A percentile compares a stretch with the other conserved stretches of the same genome.
Evolutionary conservation across 495 filamentous ascomycete genomes (phyloP).

Genomic region (Talaromyces wortmannii): DNA sequence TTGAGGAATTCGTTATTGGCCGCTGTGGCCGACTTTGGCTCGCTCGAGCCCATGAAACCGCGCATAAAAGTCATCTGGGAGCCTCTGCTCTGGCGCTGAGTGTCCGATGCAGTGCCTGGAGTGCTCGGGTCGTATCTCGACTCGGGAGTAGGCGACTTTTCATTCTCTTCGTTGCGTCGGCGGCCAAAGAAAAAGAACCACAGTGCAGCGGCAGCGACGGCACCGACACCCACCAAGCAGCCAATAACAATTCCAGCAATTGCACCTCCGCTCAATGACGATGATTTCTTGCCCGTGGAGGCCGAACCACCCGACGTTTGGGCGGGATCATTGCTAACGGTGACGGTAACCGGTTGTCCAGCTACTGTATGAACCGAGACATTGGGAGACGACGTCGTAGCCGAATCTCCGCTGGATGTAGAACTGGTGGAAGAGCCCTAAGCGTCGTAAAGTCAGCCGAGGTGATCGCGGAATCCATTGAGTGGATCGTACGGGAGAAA

Average conservation of each 20-base stretch:
- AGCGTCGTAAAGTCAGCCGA: background rate
- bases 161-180: constrained; percentile 15
- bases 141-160: constrained; percentile 23
- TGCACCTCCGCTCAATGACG: constrained; percentile 24
- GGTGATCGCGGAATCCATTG: constrained; percentile 1
- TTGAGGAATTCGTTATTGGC: constrained; percentile 16
- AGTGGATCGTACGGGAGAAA: constrained; percentile 7
- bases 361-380: constrained; percentile 40
- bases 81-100: constrained; percentile 35
- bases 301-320: constrained; percentile 7
- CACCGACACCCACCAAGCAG: constrained; percentile 35
- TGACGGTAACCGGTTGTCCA: constrained; percentile 45
- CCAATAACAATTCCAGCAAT: constrained; percentile 46
- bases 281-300: constrained; percentile 11
- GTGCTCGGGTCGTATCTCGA: constrained; percentile 17
- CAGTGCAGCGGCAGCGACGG: constrained; percentile 29
- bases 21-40: constrained; percentile 10
- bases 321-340: constrained; percentile 26
- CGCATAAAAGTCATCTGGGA: constrained; percentile 40
- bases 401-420: constrained; percentile 4
- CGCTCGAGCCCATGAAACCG: constrained; percentile 21
- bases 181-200: constrained; percentile 37
- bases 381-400: constrained; percentile 33
- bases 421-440: constrained; percentile 3
- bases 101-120: constrained; percentile 22